Percentiles rank a stretch among this genome's conserved stretches.
Conservation (phyloP, 257 asterid species). For the Gentiana macrophylla region DNA sequence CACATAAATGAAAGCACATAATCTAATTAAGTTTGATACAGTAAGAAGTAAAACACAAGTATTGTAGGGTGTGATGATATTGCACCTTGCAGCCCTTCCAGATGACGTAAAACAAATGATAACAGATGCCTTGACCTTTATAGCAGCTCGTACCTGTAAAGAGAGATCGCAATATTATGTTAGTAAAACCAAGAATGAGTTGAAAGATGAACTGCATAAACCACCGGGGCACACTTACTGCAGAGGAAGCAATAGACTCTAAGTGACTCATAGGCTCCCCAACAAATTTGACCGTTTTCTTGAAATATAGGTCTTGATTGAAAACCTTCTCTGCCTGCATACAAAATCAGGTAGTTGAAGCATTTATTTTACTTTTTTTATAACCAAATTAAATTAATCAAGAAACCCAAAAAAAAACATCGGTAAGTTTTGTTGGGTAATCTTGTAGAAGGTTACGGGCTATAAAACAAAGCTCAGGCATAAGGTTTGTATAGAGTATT, state of each 20-base stretch:
- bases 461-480: no score
- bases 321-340: slow-evolving; percentile 79
- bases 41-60: not conserved
- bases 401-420: no score
- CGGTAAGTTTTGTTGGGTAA: no score
- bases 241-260: slow-evolving; percentile 90
- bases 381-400: no score
- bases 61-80: slow-evolving; percentile 2
- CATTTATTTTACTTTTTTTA: no score
- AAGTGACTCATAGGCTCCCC: slow-evolving; percentile 89
- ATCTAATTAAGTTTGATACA: not conserved
- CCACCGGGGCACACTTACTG: slow-evolving; percentile 28
- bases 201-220: not conserved
- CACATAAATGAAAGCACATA: not conserved
- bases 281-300: slow-evolving; percentile 76
- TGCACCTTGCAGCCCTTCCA: slow-evolving; percentile 84
- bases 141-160: slow-evolving; percentile 76
- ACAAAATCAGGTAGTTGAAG: not conserved
- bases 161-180: not conserved
- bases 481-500: no score
- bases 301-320: slow-evolving; percentile 80
- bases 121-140: slow-evolving; percentile 85
- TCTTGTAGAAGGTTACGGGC: no score
- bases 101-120: slow-evolving; percentile 88
- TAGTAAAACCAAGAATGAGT: not conserved